A percentile compares a stretch with the other conserved stretches of the same genome.
Evolutionary conservation across 805 yeast species (phyloP).

Genomic region (Yarrowia hollandica): DNA sequence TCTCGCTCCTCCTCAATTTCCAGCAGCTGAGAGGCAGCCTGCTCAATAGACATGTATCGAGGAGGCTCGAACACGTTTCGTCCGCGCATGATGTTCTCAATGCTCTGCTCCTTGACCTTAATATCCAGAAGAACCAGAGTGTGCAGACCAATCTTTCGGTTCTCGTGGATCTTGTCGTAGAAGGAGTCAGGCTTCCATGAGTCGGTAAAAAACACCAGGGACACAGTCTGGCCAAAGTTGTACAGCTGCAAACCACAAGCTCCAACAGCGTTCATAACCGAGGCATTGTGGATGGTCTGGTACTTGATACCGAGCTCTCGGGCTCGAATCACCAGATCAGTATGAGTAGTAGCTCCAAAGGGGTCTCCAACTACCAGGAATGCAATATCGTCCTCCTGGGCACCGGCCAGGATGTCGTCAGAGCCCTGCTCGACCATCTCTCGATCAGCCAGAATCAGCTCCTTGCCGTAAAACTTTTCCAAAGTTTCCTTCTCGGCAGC

Average conservation of each 20-base stretch:
- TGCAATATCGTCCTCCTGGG: conserved; percentile 81
- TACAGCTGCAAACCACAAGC: conserved; percentile 95
- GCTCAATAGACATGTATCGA: conserved; percentile 87
- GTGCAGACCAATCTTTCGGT: conserved; percentile 86
- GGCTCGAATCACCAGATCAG: conserved; percentile 90
- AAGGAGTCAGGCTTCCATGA: conserved; percentile 96
- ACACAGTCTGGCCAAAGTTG: conserved; percentile 96
- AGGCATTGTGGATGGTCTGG: conserved; percentile 89
- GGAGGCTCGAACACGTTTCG: conserved; percentile 94
- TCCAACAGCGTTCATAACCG: conserved; percentile 97
- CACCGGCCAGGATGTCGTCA: conserved; percentile 75
- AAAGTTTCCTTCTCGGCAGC: conserved; percentile 75
- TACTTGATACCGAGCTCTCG: conserved; percentile 76
- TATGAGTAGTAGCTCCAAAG: conserved; percentile 97
- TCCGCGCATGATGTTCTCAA: conserved; percentile 92
- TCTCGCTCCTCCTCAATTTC: conserved; percentile 81
- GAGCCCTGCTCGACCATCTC: conserved; percentile 90
- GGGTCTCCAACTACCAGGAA: conserved; percentile 97
- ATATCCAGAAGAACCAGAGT: conserved; percentile 86
- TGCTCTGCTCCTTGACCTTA: conserved; percentile 94
- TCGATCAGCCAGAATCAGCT: conserved; percentile 86
- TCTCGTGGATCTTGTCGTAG: conserved; percentile 84
- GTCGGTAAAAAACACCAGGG: conserved; percentile 93
- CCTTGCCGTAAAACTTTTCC: conserved; percentile 82
- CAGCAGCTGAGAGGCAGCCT: conserved; percentile 83